Base-by-base conservation (phyloP, 202 grass and related monocot species). In the Zoysia matrella region DNA sequence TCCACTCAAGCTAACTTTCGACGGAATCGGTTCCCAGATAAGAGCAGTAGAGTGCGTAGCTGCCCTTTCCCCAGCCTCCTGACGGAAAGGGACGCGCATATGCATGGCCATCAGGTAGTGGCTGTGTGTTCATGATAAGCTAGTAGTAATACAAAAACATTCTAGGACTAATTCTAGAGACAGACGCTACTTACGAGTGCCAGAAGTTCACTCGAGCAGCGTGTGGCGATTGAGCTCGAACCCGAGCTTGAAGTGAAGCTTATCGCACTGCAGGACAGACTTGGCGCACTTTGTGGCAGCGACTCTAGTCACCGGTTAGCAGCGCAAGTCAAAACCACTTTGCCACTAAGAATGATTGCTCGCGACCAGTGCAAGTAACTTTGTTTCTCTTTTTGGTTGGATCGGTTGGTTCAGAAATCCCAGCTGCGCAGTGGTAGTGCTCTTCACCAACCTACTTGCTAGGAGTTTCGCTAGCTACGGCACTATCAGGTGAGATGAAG, bases 61-160 rank as follows among this genome's bases (percentile, higher is more conserved):
- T 46, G 60, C 56, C 18, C 69, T 86, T 86, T 80, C 61, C 36
- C 45, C 52, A 50, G 13, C 69, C 60, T 73, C 84, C 76, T 80
- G 84, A 80, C 44, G 69, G 84, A 86, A 67, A 86, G 69, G 10
- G 76, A 86, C 69, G 57, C 52, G 69, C 69, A 70, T 70, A 39
- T 6, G n/a, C 67, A 42, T 4, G 2, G 45, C 45, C 75, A 58
- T 49, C 81, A 1, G 13, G 44, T 49, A 85, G 63, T 79, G 68
- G 75, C 60, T 80, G 43, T 80, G 9, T 73, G 61, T 62, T 39
- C 60, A 62, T 11, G 22, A 39, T 62, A 62, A 11, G 3, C 22
- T 39, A 3, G 11, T 3, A 62, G n/a, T n/a, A n/a, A n/a, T n/a
- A n/a, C n/a, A n/a, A n/a, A n/a, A n/a, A n/a, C n/a, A n/a, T n/a